Base-by-base conservation (phyloP, 108 stramenopile genomes). In the Cyclotella sp. region DNA sequence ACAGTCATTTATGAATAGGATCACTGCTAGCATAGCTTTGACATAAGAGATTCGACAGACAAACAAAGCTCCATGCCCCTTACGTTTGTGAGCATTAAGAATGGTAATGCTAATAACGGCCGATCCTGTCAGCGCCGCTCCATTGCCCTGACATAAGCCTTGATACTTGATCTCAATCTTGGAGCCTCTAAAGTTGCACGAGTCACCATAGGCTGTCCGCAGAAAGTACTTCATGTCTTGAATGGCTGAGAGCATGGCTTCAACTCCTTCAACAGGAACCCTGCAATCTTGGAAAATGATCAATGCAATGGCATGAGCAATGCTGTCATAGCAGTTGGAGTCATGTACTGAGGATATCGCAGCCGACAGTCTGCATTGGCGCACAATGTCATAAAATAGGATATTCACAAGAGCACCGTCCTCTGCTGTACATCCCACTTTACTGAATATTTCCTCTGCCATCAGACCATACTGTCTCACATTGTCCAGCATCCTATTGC, bases 381-480 rank as follows among this genome's bases (percentile, higher is more conserved):
- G 2, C 4, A 39, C 60, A 3, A 61, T 39, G 30, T 61, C 60
- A 34, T 61, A 61, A 21, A 61, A 61, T 7, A 72, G 13, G 0
- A 57, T 28, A 28, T 72, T 72, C 0, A 59, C 43, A 9, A 72
- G 13, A 21, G 59, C 43, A 18, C 60, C 60, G 21, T 72, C 73
- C 21, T 74, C 63, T 2, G 73, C 71, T 18, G 59, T 72, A 9
- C 60, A 26, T 8, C 49, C 60, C 3, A 34, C 0, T 41, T 74
- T 44, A 41, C 73, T 74, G 52, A 54, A 74, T 21, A 74, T 74
- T 54, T 74, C 73, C 15, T 63, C 73, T 63, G 30, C 27, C 61
- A 73, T 73, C n/a, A 73, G 28, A 0, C 46, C 46, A 46, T 53
- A 40, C 3, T 8, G 0, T 40, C 73, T 24, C 19, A 53, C 73